Conservation (phyloP, 495 filamentous ascomycete genomes). For the Thermothielavioides terrestris region DNA sequence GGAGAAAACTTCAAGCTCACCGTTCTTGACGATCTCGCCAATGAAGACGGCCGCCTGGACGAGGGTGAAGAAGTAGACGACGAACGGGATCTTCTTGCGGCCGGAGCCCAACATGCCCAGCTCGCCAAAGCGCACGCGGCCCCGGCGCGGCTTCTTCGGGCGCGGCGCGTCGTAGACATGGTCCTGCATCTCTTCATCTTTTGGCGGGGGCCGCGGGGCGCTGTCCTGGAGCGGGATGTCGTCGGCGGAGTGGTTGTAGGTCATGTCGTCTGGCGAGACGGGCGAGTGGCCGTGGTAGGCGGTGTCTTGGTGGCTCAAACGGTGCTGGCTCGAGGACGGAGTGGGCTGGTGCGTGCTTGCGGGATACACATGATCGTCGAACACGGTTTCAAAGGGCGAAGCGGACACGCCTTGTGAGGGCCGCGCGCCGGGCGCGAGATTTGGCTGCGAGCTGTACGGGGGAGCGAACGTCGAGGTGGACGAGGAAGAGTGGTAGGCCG, state of each 20-base stretch:
- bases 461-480: conserved; percentile 24
- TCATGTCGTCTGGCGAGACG: conserved; percentile 32
- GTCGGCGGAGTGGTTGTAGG: conserved; percentile 42
- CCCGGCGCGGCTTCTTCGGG: conserved; percentile 20
- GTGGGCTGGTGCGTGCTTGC: conserved; percentile 32
- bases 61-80: conserved; percentile 70
- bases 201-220: conserved; percentile 24
- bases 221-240: conserved; percentile 58
- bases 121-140: conserved; percentile 36
- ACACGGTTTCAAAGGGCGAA: conserved; percentile 45
- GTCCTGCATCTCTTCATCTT: conserved; percentile 37
- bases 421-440: conserved; percentile 19
- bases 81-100: conserved; percentile 61
- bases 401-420: conserved; percentile 19
- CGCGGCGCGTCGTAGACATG: conserved; percentile 42
- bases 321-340: conserved; percentile 33
- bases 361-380: conserved; percentile 55
- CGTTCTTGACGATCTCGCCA: conserved; percentile 73
- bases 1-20: conserved; percentile 40
- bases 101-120: conserved; percentile 41
- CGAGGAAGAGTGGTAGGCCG: conserved; percentile 27
- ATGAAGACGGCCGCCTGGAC: conserved; percentile 85
- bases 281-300: conserved; percentile 46
- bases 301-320: conserved; percentile 42
- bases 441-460: conserved; percentile 22